These are phyloP conservation scores for Rhynchosporium agropyri DNA, from an alignment of 2,329 filamentous ascomycete species.

Conservation along the genomic window DNA sequence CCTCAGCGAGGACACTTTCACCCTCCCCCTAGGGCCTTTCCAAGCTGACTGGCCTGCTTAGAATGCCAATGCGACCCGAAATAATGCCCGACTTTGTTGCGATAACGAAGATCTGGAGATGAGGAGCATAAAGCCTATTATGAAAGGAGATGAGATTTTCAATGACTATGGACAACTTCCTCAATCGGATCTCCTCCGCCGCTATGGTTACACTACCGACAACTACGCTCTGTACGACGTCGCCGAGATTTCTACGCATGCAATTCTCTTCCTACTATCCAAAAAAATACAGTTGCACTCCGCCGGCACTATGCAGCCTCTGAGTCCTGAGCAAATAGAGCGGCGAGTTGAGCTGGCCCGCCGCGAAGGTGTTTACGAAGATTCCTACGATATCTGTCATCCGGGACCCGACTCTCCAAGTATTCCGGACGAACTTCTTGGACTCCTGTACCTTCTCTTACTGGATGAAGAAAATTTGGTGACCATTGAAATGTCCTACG, in stretches of 20 bases:
- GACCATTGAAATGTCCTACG: constrained; percentile 43
- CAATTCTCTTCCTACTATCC: constrained; percentile 46
- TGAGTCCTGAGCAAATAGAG: constrained; percentile 36
- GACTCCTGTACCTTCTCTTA: constrained; percentile 49
- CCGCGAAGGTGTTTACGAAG: constrained; percentile 60
- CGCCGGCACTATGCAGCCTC: constrained; percentile 28
- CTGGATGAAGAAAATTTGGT: constrained; percentile 45
- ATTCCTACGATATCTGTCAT: constrained; percentile 58
- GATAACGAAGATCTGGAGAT: constrained; percentile 55
- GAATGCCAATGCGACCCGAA: constrained; percentile 67
- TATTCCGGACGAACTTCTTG: constrained; percentile 43
- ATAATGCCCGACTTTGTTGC: constrained; percentile 55
- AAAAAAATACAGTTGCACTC: not conserved
- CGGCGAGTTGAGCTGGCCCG: constrained; percentile 49
- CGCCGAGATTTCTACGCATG: constrained; percentile 59
- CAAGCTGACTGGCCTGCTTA: constrained; percentile 3
- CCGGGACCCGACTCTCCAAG: constrained; percentile 34
- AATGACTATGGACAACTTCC: constrained; percentile 70
- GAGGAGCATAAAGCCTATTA: constrained; percentile 61
- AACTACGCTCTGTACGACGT: constrained; percentile 68
- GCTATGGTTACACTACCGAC: constrained; percentile 69
- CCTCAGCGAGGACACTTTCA: not conserved
- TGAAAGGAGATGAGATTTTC: constrained; percentile 62
- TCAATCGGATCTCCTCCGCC: constrained; percentile 64
- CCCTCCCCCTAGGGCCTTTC: not conserved